Percentiles rank a stretch among this genome's conserved stretches.
These are phyloP conservation scores for Lupinus albus DNA, from an alignment of 306 rosid species.

Conservation along the genomic window DNA sequence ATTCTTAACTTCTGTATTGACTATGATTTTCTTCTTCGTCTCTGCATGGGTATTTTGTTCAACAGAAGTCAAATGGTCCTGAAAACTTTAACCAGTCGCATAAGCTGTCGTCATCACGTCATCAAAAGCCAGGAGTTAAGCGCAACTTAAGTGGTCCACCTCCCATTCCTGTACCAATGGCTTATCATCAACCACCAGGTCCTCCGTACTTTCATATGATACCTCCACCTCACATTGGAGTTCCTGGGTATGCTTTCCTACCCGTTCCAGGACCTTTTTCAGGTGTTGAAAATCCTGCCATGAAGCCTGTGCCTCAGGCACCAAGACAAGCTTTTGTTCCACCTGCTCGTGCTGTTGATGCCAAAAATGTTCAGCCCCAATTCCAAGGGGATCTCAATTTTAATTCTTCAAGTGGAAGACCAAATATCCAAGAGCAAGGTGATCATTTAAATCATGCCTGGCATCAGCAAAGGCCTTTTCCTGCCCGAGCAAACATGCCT, in stretches of 20 bases:
- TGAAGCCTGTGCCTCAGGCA: constrained; percentile 65
- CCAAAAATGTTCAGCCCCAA: constrained; percentile 56
- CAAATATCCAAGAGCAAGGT: constrained; percentile 59
- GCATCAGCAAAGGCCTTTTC: constrained; percentile 74
- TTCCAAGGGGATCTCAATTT: constrained; percentile 65
- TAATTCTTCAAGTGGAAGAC: constrained; percentile 68
- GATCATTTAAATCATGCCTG: constrained; percentile 67
- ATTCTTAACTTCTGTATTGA: constrained; percentile 7
- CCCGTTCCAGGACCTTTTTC: constrained; percentile 68
- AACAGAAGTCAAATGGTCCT: constrained; percentile 60
- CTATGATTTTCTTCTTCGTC: constrained; percentile 16
- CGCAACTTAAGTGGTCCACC: constrained; percentile 58
- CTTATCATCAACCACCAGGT: constrained; percentile 59
- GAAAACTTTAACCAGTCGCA: constrained; percentile 59
- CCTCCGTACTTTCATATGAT: constrained; percentile 62
- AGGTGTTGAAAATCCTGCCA: constrained; percentile 59
- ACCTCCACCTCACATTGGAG: constrained; percentile 66
- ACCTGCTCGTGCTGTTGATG: constrained; percentile 54
- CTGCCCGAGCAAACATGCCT: constrained; percentile 64
- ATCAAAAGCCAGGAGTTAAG: constrained; percentile 69
- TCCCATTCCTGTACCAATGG: constrained; percentile 59
- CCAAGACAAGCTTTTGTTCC: constrained; percentile 61
- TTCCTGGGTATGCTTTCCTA: constrained; percentile 70
- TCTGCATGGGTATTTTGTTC: constrained; percentile 31
- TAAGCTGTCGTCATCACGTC: constrained; percentile 61